Base-by-base conservation (phyloP, 1,284 basidiomycete genomes). In the Melampsora americana region DNA sequence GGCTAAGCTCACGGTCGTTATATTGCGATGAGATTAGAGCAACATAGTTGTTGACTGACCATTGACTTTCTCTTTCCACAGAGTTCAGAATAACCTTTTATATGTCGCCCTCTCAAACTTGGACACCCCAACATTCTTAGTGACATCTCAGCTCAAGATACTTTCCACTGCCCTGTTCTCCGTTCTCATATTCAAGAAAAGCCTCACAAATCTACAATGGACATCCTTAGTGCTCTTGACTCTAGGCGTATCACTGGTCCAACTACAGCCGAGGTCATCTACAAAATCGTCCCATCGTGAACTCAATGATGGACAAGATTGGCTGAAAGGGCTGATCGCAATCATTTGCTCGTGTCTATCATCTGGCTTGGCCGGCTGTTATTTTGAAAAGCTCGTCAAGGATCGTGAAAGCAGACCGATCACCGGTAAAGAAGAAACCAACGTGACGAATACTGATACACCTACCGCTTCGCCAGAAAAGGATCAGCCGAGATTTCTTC, bases 141-240 rank as follows among this genome's bases (percentile, higher is more conserved):
- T 72, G 16, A 72, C 70, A 0, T 72, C 70, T 23, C 70, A 72
- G 32, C 28, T 72, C 3, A 72, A 72, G 48, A 72, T 72, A 5
- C 16, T 72, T 7, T 64, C 70, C 9, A 72, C 62, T 28, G 70
- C 70, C 14, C 5, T 66, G 4, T 65, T 56, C 26, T 64, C 70
- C 11, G 70, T 66, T 1, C 0, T 72, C 59, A 30, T 72, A n/a
- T 66, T 56, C 32, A 9, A 72, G 46, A 20, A 44, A 28, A 35
- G n/a, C 26, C n/a, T 65, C 16, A 50, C 53, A 30, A 39, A 26
- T 7, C 42, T 46, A n/a, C 60, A 72, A 56, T 64, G 62, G 60
- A 23, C 46, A 11, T 65, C 60, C 1, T 44, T 72, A 9, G 61
- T n/a, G 2, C 5, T 66, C 11, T 39, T 72, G 64, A 46, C 30